Base-by-base conservation (phyloP, 345 rosid genomes). In the Eutrema japonicum region DNA sequence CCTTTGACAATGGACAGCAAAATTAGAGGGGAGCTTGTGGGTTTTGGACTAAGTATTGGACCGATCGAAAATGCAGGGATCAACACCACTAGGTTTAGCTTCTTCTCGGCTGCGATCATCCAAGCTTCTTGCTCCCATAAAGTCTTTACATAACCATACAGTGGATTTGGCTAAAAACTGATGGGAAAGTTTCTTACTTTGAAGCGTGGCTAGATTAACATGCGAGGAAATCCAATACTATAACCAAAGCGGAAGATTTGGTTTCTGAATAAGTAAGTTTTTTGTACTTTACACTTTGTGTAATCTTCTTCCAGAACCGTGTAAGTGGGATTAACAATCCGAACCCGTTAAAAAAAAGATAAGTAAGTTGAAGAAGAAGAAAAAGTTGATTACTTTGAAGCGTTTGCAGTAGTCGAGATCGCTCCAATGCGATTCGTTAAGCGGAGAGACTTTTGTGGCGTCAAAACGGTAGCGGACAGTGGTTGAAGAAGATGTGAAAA, bases 401-500 rank as follows among this genome's bases (percentile, higher is more conserved):
- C 29, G 79, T 77, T 83, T 81, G 86, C 98, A 93, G 77, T 88
- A 86, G 1, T 93, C 90, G 2, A 76, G 79, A 73, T 93, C 88
- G 12, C 80, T 87, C 98, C 98, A 93, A 7, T 88, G 89, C 0
- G 91, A 83, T 77, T 93, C 96, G 8, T 87, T 83, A 10, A 90
- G 91, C 40, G 93, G 87, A 4, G 83, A 85, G 53, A 68, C 74
- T 72, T 80, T 78, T 33, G 81, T 74, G 7, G 77, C 84, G 48
- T 90, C 90, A 10, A 69, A 73, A 3, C 87, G 86, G 51, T 83
- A 90, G 37, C 95, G 79, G 26, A 88, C 76, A 4, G 91, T 14
- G 13, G 96, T 85, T 77, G 91, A 88, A 22, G 96, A 88, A 43
- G 96, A 93, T 10, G 96, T 90, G 36, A 90, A 77, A 56, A 90